Conservation (phyloP, 1,284 basidiomycete genomes). For the Pseudozyma hubeiensis region DNA sequence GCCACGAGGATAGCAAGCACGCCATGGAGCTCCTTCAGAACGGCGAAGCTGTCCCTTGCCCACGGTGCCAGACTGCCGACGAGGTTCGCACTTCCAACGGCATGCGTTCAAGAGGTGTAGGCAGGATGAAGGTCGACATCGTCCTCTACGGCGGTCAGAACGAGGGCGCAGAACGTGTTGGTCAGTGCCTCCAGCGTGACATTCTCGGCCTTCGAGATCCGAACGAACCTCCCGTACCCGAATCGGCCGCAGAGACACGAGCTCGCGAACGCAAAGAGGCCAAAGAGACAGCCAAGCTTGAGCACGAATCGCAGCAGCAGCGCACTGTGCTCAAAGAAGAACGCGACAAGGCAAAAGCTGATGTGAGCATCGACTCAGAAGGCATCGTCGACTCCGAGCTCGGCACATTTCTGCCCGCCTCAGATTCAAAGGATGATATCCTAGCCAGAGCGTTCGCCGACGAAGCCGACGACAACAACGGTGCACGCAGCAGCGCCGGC, state of each 20-base stretch:
- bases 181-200: constrained; percentile 66
- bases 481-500: constrained; percentile 9
- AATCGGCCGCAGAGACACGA: constrained; percentile 53
- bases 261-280: constrained; percentile 53
- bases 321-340: constrained; percentile 13
- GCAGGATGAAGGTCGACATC: constrained; percentile 84
- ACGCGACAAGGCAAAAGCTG: constrained; percentile 5
- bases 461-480: constrained; percentile 13
- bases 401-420: constrained; percentile 5
- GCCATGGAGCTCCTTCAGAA: constrained; percentile 62
- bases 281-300: constrained; percentile 26
- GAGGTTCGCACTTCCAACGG: constrained; percentile 79
- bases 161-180: constrained; percentile 81
- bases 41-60: constrained; percentile 81
- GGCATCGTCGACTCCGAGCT: constrained; percentile 30
- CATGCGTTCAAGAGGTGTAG: constrained; percentile 83
- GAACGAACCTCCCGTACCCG: constrained; percentile 62
- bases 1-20: constrained; percentile 40
- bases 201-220: constrained; percentile 65
- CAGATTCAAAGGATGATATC: constrained; percentile 45
- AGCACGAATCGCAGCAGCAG: constrained; percentile 15
- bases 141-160: constrained; percentile 94
- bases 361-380: constrained; percentile 38
- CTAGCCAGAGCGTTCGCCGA: constrained; percentile 49
- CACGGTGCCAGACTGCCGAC: constrained; percentile 80